Conservation (phyloP, 2,329 filamentous ascomycete species). For the Fusarium tupiense region DNA sequence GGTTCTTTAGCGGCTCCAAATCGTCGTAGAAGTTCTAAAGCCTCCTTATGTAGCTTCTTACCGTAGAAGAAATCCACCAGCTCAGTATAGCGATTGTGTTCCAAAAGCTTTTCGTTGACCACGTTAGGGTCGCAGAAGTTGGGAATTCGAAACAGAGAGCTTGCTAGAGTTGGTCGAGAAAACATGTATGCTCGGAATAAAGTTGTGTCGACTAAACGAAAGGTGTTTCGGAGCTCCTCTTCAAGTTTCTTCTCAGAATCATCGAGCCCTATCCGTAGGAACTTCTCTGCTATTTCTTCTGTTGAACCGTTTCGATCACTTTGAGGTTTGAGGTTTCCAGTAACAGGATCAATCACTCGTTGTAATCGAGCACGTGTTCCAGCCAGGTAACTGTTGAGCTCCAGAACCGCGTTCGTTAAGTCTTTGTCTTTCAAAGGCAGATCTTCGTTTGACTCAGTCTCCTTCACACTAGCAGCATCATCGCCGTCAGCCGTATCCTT, state of each 20-base stretch:
- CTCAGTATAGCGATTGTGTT: constrained; percentile 89
- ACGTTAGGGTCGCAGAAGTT: constrained; percentile 98
- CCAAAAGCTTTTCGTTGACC: constrained; percentile 90
- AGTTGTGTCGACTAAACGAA: constrained; percentile 89
- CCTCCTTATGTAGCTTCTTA: constrained; percentile 90
- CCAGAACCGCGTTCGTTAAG: constrained; percentile 80
- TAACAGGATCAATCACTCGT: constrained; percentile 69
- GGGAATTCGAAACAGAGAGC: constrained; percentile 90
- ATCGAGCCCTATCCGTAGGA: constrained; percentile 59
- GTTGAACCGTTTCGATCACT: constrained; percentile 55
- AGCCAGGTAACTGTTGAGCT: constrained; percentile 87
- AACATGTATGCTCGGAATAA: constrained; percentile 97
- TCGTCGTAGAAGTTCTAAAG: constrained; percentile 80
- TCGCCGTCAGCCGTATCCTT: constrained; percentile 61
- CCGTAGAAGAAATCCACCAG: constrained; percentile 98
- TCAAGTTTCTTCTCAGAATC: constrained; percentile 71
- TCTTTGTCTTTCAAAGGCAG: constrained; percentile 79
- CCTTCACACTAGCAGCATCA: constrained; percentile 64
- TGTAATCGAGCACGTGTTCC: constrained; percentile 78
- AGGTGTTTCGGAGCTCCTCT: constrained; percentile 77
- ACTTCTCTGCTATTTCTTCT: constrained; percentile 64
- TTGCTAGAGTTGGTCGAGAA: constrained; percentile 83
- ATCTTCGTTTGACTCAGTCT: constrained; percentile 56
- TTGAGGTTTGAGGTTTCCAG: constrained; percentile 68
- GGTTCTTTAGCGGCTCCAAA: constrained; percentile 74